Conservation (phyloP, 2,329 filamentous ascomycete species). For the Hirsutella minnesotensis region DNA sequence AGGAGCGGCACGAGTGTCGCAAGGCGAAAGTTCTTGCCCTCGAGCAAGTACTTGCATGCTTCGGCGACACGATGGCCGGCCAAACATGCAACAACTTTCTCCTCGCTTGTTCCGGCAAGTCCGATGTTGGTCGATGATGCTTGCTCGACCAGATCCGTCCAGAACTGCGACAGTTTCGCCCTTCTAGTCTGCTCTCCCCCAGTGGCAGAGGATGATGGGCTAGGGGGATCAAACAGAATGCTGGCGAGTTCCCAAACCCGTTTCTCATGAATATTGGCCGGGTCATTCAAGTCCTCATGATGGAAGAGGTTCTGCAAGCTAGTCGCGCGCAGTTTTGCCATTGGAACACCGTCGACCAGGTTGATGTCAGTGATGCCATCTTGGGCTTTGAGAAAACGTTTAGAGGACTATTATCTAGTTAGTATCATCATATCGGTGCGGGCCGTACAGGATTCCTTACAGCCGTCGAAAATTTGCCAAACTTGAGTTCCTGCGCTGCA, state of each 20-base stretch:
- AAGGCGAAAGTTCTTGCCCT: slow-evolving; percentile 70
- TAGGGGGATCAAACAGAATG: slow-evolving; percentile 70
- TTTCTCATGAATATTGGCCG: slow-evolving; percentile 50
- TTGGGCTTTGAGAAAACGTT: slow-evolving; percentile 42
- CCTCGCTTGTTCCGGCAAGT: slow-evolving; percentile 55
- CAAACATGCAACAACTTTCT: slow-evolving; percentile 72
- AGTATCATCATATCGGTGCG: slow-evolving; percentile 5
- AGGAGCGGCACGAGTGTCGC: slow-evolving; percentile 76
- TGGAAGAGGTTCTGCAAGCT: slow-evolving; percentile 27
- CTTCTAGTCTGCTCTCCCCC: slow-evolving; percentile 34
- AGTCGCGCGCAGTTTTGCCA: slow-evolving; percentile 32
- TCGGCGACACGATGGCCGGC: slow-evolving; percentile 69
- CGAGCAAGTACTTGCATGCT: slow-evolving; percentile 68
- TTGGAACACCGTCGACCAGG: slow-evolving; percentile 46
- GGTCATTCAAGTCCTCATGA: slow-evolving; percentile 26
- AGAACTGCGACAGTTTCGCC: slow-evolving; percentile 54
- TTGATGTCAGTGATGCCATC: slow-evolving; percentile 42
- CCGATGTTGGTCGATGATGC: slow-evolving; percentile 41
- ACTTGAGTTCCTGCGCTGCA: slow-evolving; percentile 51
- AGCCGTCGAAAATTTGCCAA: slow-evolving; percentile 50
- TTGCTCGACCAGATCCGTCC: slow-evolving; percentile 54
- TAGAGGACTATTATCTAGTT: slow-evolving; percentile 33
- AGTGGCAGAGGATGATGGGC: slow-evolving; percentile 26
- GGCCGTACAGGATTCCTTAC: slow-evolving; percentile 17
- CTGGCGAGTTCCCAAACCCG: slow-evolving; percentile 77